Base-by-base conservation (phyloP, 768 basidiomycete genomes). In the Galerina marginata region DNA sequence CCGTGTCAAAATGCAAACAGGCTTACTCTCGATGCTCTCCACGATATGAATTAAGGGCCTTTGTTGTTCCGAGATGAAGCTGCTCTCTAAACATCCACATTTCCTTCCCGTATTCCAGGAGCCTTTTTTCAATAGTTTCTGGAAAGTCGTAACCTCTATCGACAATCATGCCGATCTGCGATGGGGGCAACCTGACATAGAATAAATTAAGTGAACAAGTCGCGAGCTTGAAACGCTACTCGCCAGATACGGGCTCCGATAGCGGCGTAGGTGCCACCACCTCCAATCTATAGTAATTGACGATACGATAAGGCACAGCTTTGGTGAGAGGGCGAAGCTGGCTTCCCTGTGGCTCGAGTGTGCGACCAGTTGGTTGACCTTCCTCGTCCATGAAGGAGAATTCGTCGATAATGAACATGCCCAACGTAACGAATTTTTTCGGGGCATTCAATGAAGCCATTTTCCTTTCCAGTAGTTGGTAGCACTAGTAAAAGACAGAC, bases 351-450 rank as follows among this genome's bases (percentile, higher is more conserved):
- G 85, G 74, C 44, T 78, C 73, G 25, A 80, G 70, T 26, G 73
- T 72, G 65, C 73, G 77, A 10, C 76, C 82, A 23, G 80, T 86
- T 1, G 83, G 79, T 2, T 74, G 73, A 3, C 90, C 90, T 46
- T 83, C 70, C 36, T 82, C 81, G 60, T 89, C 85, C 49, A 76
- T 67, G 67, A 86, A 90, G 3, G 82, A 79, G 66, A 95, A 91
- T 62, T 89, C 82, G 72, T 97, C 95, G 66, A 96, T 83, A 67
- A 97, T 95, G 77, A 96, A 96, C 85, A 95, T 86, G 6, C 94
- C 95, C 26, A 95, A 78, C n/a, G 88, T 86, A 16, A 84, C 85
- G 48, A 93, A 88, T 42, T 52, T 53, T 16, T 54, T 61, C 14
- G 23, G 10, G 3, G n/a, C 44, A 20, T 15, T 45, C 14, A 37